A percentile compares a stretch with the other conserved stretches of the same genome.
These are phyloP conservation scores for Talaromyces albobiverticillius DNA, from an alignment of 2,329 filamentous ascomycete genomes.

Conservation along the genomic window DNA sequence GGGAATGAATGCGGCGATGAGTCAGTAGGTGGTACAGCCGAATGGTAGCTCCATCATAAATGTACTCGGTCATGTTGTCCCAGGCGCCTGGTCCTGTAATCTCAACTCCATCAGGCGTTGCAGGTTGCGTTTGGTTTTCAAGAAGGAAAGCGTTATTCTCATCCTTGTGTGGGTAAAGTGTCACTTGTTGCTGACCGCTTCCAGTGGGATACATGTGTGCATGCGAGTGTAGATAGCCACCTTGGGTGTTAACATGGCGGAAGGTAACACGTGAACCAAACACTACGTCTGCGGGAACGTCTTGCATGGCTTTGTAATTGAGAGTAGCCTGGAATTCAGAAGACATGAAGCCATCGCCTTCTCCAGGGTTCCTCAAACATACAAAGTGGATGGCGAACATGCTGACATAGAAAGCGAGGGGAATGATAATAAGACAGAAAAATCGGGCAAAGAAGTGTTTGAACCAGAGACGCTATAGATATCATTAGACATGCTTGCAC, in stretches of 20 bases:
- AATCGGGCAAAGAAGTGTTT: constrained; percentile 91
- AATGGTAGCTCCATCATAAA: constrained; percentile 77
- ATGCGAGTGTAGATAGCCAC: constrained; percentile 96
- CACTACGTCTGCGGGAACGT: constrained; percentile 86
- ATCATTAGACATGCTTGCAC: constrained; percentile 22
- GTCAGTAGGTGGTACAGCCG: constrained; percentile 81
- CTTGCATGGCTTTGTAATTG: constrained; percentile 94
- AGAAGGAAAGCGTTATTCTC: constrained; percentile 94
- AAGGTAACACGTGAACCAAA: constrained; percentile 83
- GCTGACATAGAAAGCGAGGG: constrained; percentile 83
- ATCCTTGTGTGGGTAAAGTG: constrained; percentile 97
- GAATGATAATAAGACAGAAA: constrained; percentile 90
- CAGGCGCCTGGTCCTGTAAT: constrained; percentile 81
- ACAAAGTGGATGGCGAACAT: constrained; percentile 98
- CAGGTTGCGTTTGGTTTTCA: constrained; percentile 93
- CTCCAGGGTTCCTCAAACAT: constrained; percentile 88
- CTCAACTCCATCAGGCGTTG: constrained; percentile 66
- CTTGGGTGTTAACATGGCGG: constrained; percentile 95
- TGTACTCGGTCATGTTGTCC: constrained; percentile 67
- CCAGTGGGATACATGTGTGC: constrained; percentile 95
- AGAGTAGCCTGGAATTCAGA: constrained; percentile 97
- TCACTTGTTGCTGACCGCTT: constrained; percentile 98
- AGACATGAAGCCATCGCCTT: constrained; percentile 99
- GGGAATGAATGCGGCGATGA: constrained; percentile 87
- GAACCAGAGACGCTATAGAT: constrained; percentile 67